These are phyloP conservation scores for Maudiozyma pseudohumilis DNA, from an alignment of 805 yeast species.

Conservation along the genomic window DNA sequence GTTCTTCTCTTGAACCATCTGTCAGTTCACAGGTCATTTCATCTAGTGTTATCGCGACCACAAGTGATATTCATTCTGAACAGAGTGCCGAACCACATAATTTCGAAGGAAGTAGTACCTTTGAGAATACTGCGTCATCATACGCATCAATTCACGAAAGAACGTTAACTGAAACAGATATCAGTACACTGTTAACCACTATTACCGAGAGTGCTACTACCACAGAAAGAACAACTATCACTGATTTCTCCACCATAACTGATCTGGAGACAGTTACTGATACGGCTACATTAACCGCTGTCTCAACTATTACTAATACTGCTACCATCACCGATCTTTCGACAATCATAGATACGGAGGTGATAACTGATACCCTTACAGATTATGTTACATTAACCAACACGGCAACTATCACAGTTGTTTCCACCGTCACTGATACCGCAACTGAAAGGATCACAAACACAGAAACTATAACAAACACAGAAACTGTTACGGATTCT, in stretches of 20 bases:
- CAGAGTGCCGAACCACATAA: no score
- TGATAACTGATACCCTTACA: background rate
- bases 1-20: no score
- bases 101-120: no score
- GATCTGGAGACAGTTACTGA: background rate
- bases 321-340: background rate
- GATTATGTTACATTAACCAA: background rate
- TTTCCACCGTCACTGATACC: background rate
- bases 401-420: background rate
- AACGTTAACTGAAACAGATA: background rate
- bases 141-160: background rate
- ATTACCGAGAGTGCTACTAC: conserved; percentile 1
- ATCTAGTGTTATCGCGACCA: no score
- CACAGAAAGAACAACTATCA: conserved; percentile 1
- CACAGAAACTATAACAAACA: background rate
- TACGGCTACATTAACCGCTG: background rate
- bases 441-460: background rate
- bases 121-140: background rate
- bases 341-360: background rate
- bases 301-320: background rate
- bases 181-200: background rate
- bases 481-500: conserved; percentile 1
- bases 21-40: no score
- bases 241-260: background rate
- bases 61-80: no score